Base-by-base conservation (phyloP, 1,284 basidiomycete species). In the Melanopsichium pennsylvanicum region DNA sequence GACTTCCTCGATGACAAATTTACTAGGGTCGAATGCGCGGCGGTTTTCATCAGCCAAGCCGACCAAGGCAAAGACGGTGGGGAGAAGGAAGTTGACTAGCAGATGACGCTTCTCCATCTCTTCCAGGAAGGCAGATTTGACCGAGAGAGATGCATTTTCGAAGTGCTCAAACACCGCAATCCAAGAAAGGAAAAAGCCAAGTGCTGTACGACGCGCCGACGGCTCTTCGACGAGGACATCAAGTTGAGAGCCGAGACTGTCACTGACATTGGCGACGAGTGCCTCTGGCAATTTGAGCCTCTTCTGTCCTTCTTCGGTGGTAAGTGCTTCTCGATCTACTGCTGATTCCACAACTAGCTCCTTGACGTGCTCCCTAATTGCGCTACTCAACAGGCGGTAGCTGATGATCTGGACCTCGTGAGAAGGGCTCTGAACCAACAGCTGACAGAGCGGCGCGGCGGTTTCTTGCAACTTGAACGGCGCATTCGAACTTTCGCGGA, bases 81-180 rank as follows among this genome's bases (percentile, higher is more conserved):
- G 92, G 23, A 98, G 85, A 41, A 98, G 87, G 51, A 58, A 64
- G 13, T 83, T 82, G 7, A 84, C 82, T 25, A 97, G 83, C 21
- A 96, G 82, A 37, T 87, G 85, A 5, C 86, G 81, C 42, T 86
- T 86, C 44, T 91, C 88, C 26, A 98, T 84, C 74, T 97, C 92
- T 47, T 91, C 90, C 37, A 92, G 87, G 79, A 94, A 97, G 39
- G 86, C 85, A 7, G 88, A 85, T 69, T 89, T 88, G 39, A 95
- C 88, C 84, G 88, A 89, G 70, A 92, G 84, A 0, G 91, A 93
- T 88, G 92, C 90, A 78, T 91, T 87, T 27, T 85, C 84, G 81
- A 98, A 97, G 56, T 92, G 86, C 75, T 95, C 91, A 68, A 97
- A 89, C 0, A 90, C 78, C 5, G 92, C 83, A 87, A 97, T 90